phyloP scores from a whole-genome alignment of 2,329 filamentous ascomycete genomes.

The Fusarium nematophilum region DNA sequence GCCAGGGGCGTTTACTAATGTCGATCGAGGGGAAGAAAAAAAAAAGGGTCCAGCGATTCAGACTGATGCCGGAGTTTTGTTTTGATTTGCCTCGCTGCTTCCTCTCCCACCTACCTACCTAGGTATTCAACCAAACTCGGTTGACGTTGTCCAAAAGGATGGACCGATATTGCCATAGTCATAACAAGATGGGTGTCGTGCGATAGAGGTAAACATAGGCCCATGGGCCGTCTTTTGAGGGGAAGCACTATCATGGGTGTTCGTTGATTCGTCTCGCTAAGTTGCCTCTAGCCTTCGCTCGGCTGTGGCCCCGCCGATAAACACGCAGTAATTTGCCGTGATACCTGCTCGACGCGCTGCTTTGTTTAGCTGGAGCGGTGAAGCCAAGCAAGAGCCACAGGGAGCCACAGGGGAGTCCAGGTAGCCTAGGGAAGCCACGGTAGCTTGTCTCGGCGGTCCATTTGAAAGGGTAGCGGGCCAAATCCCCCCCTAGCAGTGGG shows the following conservation, averaged over 20 bases:
- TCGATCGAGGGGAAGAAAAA: slow-evolving; percentile 4
- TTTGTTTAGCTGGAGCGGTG: slow-evolving; percentile 34
- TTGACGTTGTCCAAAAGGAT: slow-evolving; percentile 5
- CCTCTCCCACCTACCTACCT: no score
- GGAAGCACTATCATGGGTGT: slow-evolving; percentile 13
- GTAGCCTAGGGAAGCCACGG: slow-evolving; percentile 21
- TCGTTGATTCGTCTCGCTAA: not conserved
- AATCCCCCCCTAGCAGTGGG: slow-evolving; percentile 12
- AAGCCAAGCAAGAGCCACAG: slow-evolving; percentile 22
- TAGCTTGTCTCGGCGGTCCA: slow-evolving; percentile 18
- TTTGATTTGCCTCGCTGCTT: no score
- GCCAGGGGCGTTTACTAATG: slow-evolving; percentile 13
- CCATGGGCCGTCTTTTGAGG: slow-evolving; percentile 38
- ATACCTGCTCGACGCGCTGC: slow-evolving; percentile 13
- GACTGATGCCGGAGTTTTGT: not conserved
- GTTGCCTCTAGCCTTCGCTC: not conserved
- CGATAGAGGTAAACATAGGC: slow-evolving; percentile 39
- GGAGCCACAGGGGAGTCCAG: slow-evolving; percentile 17
- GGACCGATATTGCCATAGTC: slow-evolving; percentile 24
- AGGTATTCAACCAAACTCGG: no score
- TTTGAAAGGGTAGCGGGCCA: slow-evolving; percentile 11
- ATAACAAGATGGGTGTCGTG: slow-evolving; percentile 37
- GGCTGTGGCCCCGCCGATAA: slow-evolving; percentile 5
- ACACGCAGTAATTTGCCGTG: slow-evolving; percentile 10
- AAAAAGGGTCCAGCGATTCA: slow-evolving; percentile 6